Evolutionary conservation across 208 protist genomes (phyloP).

Genomic region (Tritrichomonas foetus): DNA sequence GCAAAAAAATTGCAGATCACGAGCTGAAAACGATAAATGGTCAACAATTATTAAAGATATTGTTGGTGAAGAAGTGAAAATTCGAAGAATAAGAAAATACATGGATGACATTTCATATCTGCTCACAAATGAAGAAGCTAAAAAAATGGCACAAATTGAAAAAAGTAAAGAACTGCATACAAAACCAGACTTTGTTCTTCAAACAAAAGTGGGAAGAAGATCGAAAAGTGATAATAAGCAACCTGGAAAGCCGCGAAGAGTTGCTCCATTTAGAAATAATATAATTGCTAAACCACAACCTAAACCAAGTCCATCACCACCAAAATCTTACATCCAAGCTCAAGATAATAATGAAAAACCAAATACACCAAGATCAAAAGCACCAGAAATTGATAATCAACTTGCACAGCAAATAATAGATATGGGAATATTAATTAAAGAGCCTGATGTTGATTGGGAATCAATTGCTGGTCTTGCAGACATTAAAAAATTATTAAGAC

Average conservation of each 20-base stretch:
- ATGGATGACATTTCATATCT: not conserved
- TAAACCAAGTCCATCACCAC: too few species aligned
- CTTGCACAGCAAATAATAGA: not conserved
- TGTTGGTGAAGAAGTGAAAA: not conserved
- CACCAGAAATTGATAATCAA: not conserved
- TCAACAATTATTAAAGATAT: not conserved
- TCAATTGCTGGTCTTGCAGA: conserved; percentile 18
- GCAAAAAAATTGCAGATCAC: not conserved
- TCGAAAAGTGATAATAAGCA: too few species aligned
- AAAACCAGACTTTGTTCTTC: too few species aligned
- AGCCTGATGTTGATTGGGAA: not conserved
- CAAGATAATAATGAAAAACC: too few species aligned
- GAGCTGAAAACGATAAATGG: not conserved
- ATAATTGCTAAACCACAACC: too few species aligned
- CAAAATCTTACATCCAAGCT: too few species aligned
- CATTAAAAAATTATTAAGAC: conserved; percentile 60
- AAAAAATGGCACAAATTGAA: too few species aligned
- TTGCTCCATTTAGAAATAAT: too few species aligned
- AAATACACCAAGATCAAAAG: too few species aligned
- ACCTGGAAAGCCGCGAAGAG: too few species aligned
- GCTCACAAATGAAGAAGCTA: not conserved
- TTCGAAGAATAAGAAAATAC: not conserved
- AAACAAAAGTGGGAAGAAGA: too few species aligned
- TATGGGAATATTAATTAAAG: not conserved
- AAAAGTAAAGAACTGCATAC: too few species aligned